Percentiles rank a stretch among this genome's conserved stretches.
Evolutionary conservation across 2,329 filamentous ascomycete genomes (phyloP).

Genomic region (Ophiosphaerella narmari): DNA sequence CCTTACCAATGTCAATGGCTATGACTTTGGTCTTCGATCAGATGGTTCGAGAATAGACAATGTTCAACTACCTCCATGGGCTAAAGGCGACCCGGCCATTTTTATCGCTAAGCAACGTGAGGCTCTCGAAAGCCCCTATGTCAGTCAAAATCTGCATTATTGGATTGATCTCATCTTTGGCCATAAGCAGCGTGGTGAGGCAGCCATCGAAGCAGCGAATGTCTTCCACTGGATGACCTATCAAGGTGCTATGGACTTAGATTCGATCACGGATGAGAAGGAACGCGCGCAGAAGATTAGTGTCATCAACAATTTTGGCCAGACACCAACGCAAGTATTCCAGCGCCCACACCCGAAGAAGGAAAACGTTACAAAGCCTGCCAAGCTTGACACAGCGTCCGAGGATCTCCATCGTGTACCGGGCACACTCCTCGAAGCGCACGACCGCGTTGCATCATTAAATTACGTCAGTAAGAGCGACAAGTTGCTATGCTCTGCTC

Average conservation of each 20-base stretch:
- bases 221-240: constrained; percentile 97
- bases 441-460: constrained; percentile 79
- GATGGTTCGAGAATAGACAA: constrained; percentile 79
- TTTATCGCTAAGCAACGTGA: constrained; percentile 97
- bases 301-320: constrained; percentile 98
- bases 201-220: constrained; percentile 87
- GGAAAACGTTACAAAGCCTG: constrained; percentile 67
- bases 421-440: constrained; percentile 73
- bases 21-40: constrained; percentile 90
- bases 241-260: constrained; percentile 88
- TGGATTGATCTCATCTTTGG: constrained; percentile 98
- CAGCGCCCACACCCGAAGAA: constrained; percentile 76
- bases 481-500: constrained; percentile 78
- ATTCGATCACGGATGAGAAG: constrained; percentile 85
- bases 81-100: constrained; percentile 91
- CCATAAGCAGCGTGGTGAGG: constrained; percentile 89
- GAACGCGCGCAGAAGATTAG: constrained; percentile 88
- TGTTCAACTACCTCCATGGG: constrained; percentile 92
- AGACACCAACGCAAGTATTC: constrained; percentile 96
- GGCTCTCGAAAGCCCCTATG: constrained; percentile 89
- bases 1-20: constrained; percentile 88
- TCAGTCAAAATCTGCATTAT: constrained; percentile 84
- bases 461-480: constrained; percentile 80
- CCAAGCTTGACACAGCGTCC: constrained; percentile 76
- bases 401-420: constrained; percentile 78